A percentile compares a stretch with the other conserved stretches of the same genome.
Conservation (phyloP, 78 protist species). For the Dictyostelium citrinum region DNA sequence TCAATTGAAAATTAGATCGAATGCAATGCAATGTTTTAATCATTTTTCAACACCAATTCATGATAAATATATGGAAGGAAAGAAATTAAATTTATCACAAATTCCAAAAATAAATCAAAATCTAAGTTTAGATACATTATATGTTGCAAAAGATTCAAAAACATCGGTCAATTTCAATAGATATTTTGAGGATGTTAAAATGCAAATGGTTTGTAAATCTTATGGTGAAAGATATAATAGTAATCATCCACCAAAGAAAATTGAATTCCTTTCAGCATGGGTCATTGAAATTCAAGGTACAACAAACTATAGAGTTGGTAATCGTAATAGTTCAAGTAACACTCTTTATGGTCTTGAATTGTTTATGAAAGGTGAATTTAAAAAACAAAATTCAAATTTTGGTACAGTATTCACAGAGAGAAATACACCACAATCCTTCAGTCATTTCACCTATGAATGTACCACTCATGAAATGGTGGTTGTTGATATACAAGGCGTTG, state of each 20-base stretch:
- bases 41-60: neutral
- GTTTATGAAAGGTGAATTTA: slow-evolving; percentile 70
- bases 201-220: slow-evolving; percentile 81
- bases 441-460: slow-evolving; percentile 90
- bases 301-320: neutral
- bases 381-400: slow-evolving; percentile 89
- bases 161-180: neutral
- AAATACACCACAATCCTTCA: slow-evolving; percentile 93
- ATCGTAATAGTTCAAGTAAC: neutral
- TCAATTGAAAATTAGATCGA: slow-evolving; percentile 4
- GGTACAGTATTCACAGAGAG: slow-evolving; percentile 76
- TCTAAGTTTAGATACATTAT: neutral
- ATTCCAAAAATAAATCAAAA: slow-evolving; percentile 12
- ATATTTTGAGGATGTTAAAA: slow-evolving; percentile 80
- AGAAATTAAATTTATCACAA: slow-evolving; percentile 5
- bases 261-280: slow-evolving; percentile 77
- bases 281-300: slow-evolving; percentile 50
- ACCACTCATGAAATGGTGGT: slow-evolving; percentile 74
- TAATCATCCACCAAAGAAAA: slow-evolving; percentile 74
- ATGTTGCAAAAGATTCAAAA: slow-evolving; percentile 69
- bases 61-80: slow-evolving; percentile 24
- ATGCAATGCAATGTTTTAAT: slow-evolving; percentile 17
- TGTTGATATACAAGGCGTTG: slow-evolving; percentile 94
- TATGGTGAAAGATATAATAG: slow-evolving; percentile 53
- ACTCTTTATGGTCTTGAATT: slow-evolving; percentile 61